Conservation (phyloP, 306 rosid species). For the Trifolium subterraneum region DNA sequence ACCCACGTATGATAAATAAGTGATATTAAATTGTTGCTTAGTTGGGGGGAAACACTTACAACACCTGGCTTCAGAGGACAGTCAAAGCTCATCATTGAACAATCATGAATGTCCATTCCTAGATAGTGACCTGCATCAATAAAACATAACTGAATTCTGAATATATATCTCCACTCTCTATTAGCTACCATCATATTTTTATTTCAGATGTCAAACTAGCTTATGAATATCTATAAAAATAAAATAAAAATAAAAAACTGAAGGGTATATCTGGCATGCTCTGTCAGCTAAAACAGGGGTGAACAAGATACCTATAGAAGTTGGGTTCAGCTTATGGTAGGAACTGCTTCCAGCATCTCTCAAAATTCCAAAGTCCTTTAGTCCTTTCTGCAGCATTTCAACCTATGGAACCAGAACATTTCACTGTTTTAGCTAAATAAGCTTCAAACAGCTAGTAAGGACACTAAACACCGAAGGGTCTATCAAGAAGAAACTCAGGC, state of each 20-base stretch:
- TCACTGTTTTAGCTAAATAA: slow-evolving; percentile 28
- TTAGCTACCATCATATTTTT: slow-evolving; percentile 29
- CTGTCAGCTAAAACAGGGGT: slow-evolving; percentile 22
- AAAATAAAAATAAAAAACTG: not conserved
- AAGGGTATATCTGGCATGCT: slow-evolving; percentile 13
- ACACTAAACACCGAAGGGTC: slow-evolving; percentile 21
- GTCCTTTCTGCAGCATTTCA: slow-evolving; percentile 78
- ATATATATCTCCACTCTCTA: not conserved
- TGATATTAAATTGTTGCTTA: slow-evolving; percentile 22
- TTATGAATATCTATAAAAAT: slow-evolving; percentile 18
- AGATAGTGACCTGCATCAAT: slow-evolving; percentile 81
- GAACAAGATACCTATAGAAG: slow-evolving; percentile 76
- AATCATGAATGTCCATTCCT: slow-evolving; percentile 96
- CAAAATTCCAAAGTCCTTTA: slow-evolving; percentile 81
- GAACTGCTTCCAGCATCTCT: slow-evolving; percentile 55
- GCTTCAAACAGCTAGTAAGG: slow-evolving; percentile 36
- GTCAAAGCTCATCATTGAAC: slow-evolving; percentile 67
- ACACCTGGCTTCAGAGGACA: slow-evolving; percentile 84
- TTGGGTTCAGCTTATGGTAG: slow-evolving; percentile 88
- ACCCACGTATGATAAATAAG: not conserved
- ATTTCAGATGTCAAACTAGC: slow-evolving; percentile 29
- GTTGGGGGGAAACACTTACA: slow-evolving; percentile 72
- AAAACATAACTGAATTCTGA: slow-evolving; percentile 8
- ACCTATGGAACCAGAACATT: slow-evolving; percentile 57
- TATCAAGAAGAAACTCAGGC: slow-evolving; percentile 19